phyloP scores from a whole-genome alignment of 345 rosid species.

The Salix suchowensis region DNA sequence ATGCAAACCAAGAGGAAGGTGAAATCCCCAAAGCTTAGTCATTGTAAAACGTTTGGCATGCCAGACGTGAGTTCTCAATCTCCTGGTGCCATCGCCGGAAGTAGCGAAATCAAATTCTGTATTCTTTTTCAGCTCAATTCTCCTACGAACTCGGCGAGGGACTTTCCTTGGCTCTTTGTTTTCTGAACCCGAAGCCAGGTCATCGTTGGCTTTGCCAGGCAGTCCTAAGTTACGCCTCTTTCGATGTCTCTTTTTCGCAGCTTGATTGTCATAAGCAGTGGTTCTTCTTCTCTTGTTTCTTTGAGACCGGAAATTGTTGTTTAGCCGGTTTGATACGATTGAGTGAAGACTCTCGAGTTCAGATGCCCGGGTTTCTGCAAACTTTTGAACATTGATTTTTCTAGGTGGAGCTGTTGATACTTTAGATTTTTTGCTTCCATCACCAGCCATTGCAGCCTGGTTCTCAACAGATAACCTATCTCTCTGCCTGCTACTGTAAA shows the following conservation, averaged over 20 bases:
- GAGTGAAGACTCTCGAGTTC: conserved; percentile 73
- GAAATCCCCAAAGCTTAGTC: conserved; percentile 77
- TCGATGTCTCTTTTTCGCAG: conserved; percentile 40
- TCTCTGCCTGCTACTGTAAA: too few species aligned
- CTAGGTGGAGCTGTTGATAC: conserved; percentile 43
- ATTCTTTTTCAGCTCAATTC: conserved; percentile 58
- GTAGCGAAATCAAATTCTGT: conserved; percentile 50
- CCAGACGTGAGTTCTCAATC: conserved; percentile 92
- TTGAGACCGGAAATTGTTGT: conserved; percentile 52
- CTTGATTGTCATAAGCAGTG: conserved; percentile 49
- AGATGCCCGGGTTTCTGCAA: conserved; percentile 58
- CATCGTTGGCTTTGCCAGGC: conserved; percentile 11
- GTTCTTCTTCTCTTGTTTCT: conserved; percentile 87
- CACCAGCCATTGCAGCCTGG: conserved; percentile 27
- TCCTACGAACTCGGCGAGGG: conserved; percentile 53
- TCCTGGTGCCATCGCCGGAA: conserved; percentile 82
- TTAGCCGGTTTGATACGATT: conserved; percentile 42
- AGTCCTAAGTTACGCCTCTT: conserved; percentile 40
- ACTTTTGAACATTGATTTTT: conserved; percentile 57
- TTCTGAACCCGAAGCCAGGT: conserved; percentile 9
- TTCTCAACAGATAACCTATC: background rate
- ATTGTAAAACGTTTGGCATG: conserved; percentile 82
- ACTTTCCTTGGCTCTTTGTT: conserved; percentile 21
- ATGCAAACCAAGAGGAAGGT: conserved; percentile 82
- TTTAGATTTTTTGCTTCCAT: conserved; percentile 32